Conservation (phyloP, 2,329 filamentous ascomycete genomes). For the Knufia fluminis region DNA sequence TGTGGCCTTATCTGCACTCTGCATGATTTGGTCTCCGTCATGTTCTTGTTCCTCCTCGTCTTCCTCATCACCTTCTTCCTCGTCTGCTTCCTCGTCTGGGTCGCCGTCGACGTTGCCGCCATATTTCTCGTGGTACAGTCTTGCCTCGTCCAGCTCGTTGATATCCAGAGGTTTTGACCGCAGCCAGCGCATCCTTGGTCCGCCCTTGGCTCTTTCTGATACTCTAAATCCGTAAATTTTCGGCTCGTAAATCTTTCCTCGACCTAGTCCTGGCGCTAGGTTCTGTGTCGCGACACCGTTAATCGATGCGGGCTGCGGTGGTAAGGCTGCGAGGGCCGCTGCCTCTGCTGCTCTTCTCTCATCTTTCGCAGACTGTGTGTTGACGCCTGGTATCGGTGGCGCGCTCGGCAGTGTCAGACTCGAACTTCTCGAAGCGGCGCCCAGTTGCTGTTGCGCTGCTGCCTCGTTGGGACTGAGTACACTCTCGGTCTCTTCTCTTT, state of each 20-base stretch:
- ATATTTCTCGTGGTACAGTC: conserved; percentile 29
- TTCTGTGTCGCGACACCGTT: conserved; percentile 85
- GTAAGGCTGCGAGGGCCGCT: conserved; percentile 25
- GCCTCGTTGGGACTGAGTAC: conserved; percentile 23
- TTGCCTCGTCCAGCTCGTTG: conserved; percentile 68
- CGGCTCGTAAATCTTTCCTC: conserved; percentile 79
- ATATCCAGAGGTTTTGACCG: conserved; percentile 73
- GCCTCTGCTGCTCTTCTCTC: conserved; percentile 27
- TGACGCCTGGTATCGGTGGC: conserved; percentile 24
- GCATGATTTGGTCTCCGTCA: conserved; percentile 21
- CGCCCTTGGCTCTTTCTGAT: conserved; percentile 77
- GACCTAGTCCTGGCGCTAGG: conserved; percentile 77
- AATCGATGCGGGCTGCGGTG: conserved; percentile 47
- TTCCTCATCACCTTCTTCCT: conserved; percentile 34
- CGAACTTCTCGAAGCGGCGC: conserved; percentile 22
- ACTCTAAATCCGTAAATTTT: conserved; percentile 96
- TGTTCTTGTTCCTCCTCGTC: conserved; percentile 29
- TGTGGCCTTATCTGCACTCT: conserved; percentile 8
- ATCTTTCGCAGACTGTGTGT: conserved; percentile 27
- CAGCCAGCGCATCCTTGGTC: conserved; percentile 95
- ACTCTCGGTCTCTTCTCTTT: conserved; percentile 19
- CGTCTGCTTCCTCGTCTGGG: conserved; percentile 29
- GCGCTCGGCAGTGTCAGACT: conserved; percentile 19
- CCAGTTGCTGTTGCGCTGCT: conserved; percentile 9
- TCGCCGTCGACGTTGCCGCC: conserved; percentile 25